These are phyloP conservation scores for Picochlorum sp. DNA, from an alignment of 139 green algal genomes.

Conservation along the genomic window DNA sequence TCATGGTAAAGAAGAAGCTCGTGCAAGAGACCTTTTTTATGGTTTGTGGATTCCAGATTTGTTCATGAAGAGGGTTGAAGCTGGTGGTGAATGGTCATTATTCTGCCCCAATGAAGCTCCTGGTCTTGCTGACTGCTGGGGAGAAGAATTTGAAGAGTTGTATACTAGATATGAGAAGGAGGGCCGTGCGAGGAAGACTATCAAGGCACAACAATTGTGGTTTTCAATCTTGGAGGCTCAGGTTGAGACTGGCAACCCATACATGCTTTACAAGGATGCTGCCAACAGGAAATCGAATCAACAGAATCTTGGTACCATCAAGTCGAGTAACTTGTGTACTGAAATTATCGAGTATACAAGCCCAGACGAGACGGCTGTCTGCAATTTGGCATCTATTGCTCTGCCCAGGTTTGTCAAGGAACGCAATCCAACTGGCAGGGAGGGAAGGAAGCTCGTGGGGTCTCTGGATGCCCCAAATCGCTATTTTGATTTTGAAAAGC, in stretches of 20 bases:
- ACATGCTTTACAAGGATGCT: conserved; percentile 99
- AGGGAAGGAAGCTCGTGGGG: conserved; percentile 68
- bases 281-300: conserved; percentile 98
- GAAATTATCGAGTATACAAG: conserved; percentile 97
- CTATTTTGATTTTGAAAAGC: conserved; percentile 83
- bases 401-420: conserved; percentile 78
- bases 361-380: conserved; percentile 95
- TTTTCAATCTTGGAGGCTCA: conserved; percentile 97
- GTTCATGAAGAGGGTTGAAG: conserved; percentile 86
- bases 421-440: conserved; percentile 32
- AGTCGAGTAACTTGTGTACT: conserved; percentile 97
- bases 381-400: conserved; percentile 97
- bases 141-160: conserved; percentile 80
- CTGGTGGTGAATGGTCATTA: conserved; percentile 72
- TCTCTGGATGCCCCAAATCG: conserved; percentile 55
- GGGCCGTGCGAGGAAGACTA: conserved; percentile 20
- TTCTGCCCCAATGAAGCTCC: conserved; percentile 97
- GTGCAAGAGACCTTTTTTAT: conserved; percentile 97
- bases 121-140: conserved; percentile 91
- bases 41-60: conserved; percentile 95
- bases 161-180: conserved; percentile 61
- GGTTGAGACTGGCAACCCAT: conserved; percentile 98
- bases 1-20: conserved; percentile 85
- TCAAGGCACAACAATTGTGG: conserved; percentile 97
- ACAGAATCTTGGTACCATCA: conserved; percentile 96